Percentiles rank a stretch among this genome's conserved stretches.
These are phyloP conservation scores for Diutina neorugosa DNA, from an alignment of 1,139 yeast species.

Conservation along the genomic window DNA sequence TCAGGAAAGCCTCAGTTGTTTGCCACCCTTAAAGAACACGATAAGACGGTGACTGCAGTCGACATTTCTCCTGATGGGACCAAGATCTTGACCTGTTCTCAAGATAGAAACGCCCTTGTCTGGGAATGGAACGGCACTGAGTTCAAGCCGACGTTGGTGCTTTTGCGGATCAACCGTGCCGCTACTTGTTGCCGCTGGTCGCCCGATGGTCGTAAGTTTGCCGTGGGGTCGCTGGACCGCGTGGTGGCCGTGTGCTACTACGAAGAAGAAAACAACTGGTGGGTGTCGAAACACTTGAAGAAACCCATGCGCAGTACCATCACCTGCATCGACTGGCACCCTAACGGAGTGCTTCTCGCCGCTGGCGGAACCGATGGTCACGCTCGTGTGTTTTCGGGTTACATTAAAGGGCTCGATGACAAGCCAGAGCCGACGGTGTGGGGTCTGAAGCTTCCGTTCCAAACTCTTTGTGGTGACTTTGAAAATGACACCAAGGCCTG, in stretches of 20 bases:
- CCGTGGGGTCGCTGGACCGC: conserved; percentile 94
- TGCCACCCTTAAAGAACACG: conserved; percentile 70
- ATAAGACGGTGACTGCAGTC: conserved; percentile 88
- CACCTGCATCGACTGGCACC: conserved; percentile 86
- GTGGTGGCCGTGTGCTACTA: conserved; percentile 92
- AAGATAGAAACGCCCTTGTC: conserved; percentile 94
- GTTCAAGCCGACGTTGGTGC: conserved; percentile 80
- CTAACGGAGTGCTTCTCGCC: conserved; percentile 79
- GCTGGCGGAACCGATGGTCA: conserved; percentile 94
- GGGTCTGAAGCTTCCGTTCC: conserved; percentile 96
- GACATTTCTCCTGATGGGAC: conserved; percentile 79
- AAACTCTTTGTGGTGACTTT: conserved; percentile 81
- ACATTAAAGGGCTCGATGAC: conserved; percentile 75
- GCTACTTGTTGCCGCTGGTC: conserved; percentile 94
- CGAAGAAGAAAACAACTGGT: conserved; percentile 96
- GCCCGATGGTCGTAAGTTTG: conserved; percentile 85
- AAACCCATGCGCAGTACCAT: conserved; percentile 86
- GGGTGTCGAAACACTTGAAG: conserved; percentile 96
- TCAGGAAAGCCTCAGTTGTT: conserved; percentile 35
- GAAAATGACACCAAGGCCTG: conserved; percentile 73
- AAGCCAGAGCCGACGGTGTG: conserved; percentile 77
- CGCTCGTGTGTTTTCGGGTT: conserved; percentile 88
- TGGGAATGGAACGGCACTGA: conserved; percentile 57
- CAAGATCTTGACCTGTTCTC: conserved; percentile 90
- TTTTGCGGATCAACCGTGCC: conserved; percentile 85